These are phyloP conservation scores for Cryomyces minteri DNA, from an alignment of 495 filamentous ascomycete species.

Conservation along the genomic window DNA sequence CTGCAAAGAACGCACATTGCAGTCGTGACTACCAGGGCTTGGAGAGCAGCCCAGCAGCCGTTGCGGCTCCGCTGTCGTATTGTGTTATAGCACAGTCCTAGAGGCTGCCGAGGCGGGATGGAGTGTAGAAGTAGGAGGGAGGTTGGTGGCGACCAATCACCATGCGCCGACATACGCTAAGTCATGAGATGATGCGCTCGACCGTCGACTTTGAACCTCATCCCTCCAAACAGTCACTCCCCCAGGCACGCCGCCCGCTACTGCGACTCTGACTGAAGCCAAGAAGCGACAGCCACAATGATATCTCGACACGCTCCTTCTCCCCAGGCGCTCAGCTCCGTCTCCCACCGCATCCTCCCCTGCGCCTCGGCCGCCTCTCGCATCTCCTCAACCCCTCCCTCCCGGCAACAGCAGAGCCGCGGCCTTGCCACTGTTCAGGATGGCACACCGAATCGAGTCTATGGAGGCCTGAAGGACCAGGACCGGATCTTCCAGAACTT, in stretches of 20 bases:
- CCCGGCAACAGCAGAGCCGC: conserved; percentile 31
- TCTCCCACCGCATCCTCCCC: conserved; percentile 32
- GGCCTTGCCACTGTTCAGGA: conserved; percentile 84
- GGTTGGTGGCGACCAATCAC: neutral
- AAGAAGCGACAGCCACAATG: neutral
- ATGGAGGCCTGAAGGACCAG: conserved; percentile 81
- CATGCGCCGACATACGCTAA: neutral
- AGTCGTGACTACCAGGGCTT: too few relatives aligned
- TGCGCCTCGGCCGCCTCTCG: conserved; percentile 21
- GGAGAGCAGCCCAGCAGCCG: too few relatives aligned
- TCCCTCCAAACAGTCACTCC: neutral
- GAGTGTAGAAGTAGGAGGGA: neutral
- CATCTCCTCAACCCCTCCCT: conserved; percentile 15
- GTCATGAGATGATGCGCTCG: neutral
- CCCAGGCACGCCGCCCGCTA: neutral
- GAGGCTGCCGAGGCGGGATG: neutral
- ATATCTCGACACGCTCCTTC: neutral
- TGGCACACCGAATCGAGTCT: conserved; percentile 49
- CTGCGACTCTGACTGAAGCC: neutral
- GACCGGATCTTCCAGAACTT: conserved; percentile 98
- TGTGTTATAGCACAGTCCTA: neutral
- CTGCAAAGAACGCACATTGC: too few relatives aligned
- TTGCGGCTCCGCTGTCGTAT: too few relatives aligned
- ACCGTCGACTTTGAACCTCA: neutral
- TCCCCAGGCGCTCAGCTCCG: neutral